Evolutionary conservation across 257 asterid species (phyloP).

Genomic region (Nicotiana tabacum): DNA sequence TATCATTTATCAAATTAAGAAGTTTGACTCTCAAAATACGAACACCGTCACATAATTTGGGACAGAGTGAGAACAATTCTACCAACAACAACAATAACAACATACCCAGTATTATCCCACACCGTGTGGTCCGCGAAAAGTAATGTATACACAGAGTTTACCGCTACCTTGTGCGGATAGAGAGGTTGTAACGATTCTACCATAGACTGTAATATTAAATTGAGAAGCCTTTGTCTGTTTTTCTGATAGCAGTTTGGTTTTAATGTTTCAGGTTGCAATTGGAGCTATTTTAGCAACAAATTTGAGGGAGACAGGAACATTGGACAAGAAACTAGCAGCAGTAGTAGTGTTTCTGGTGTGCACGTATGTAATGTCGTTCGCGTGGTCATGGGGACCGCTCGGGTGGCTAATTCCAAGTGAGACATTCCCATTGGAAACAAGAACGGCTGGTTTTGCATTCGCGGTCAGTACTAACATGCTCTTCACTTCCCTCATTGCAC

Average conservation of each 20-base stretch:
- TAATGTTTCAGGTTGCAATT: slow-evolving; percentile 38
- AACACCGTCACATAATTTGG: too few relatives aligned
- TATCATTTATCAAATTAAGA: too few relatives aligned
- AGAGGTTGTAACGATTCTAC: too few relatives aligned
- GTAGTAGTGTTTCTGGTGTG: slow-evolving; percentile 55
- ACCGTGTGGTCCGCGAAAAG: too few relatives aligned
- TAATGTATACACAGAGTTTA: too few relatives aligned
- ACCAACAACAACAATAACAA: too few relatives aligned
- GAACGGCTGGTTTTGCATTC: slow-evolving; percentile 67
- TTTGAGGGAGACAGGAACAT: slow-evolving; percentile 34
- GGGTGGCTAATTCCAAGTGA: slow-evolving; percentile 80
- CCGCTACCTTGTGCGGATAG: too few relatives aligned
- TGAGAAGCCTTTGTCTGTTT: not conserved
- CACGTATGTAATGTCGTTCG: slow-evolving; percentile 62
- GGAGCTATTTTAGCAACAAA: slow-evolving; percentile 37
- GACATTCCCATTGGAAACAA: slow-evolving; percentile 59
- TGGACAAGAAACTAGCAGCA: slow-evolving; percentile 24
- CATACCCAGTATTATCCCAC: too few relatives aligned
- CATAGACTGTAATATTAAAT: not conserved
- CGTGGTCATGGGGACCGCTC: slow-evolving; percentile 89
- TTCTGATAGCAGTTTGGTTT: not conserved
- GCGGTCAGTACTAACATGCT: slow-evolving; percentile 57
- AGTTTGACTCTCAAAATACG: too few relatives aligned
- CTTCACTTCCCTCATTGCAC: slow-evolving; percentile 32
- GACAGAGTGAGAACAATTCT: too few relatives aligned